Evolutionary conservation across 345 rosid species (phyloP).

Genomic region (Syzygium aqueum): DNA sequence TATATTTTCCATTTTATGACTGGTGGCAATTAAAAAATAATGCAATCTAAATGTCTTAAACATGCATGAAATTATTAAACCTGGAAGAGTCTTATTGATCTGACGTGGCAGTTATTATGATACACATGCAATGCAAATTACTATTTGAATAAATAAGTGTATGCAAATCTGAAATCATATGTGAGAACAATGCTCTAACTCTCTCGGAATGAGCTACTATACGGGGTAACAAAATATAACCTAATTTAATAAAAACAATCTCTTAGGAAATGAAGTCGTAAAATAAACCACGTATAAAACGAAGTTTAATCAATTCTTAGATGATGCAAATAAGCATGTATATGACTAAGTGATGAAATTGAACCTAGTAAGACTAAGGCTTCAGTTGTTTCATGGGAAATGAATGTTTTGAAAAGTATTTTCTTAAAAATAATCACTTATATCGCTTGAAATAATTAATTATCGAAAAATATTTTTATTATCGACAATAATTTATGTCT

Average conservation of each 20-base stretch:
- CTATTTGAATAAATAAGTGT: neutral
- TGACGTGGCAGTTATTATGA: neutral
- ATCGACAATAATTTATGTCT: neutral
- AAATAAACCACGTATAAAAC: neutral
- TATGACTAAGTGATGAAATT: neutral
- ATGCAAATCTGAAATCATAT: neutral
- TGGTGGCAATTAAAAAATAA: neutral
- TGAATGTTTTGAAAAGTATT: neutral
- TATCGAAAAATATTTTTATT: too few relatives aligned
- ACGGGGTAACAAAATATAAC: too few relatives aligned
- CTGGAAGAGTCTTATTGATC: neutral
- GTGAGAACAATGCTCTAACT: neutral
- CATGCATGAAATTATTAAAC: neutral
- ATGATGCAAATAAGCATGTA: neutral
- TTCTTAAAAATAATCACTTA: accelerated
- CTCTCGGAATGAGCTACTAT: neutral
- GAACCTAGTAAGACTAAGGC: neutral
- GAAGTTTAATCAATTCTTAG: neutral
- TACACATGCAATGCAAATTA: neutral
- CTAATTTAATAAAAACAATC: too few relatives aligned
- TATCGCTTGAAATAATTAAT: neutral
- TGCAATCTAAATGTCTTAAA: neutral
- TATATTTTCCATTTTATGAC: neutral
- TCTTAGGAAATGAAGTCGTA: neutral
- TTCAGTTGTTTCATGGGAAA: accelerated